Base-by-base conservation (phyloP, 805 yeast genomes). In the Saturnispora zaruensis region DNA sequence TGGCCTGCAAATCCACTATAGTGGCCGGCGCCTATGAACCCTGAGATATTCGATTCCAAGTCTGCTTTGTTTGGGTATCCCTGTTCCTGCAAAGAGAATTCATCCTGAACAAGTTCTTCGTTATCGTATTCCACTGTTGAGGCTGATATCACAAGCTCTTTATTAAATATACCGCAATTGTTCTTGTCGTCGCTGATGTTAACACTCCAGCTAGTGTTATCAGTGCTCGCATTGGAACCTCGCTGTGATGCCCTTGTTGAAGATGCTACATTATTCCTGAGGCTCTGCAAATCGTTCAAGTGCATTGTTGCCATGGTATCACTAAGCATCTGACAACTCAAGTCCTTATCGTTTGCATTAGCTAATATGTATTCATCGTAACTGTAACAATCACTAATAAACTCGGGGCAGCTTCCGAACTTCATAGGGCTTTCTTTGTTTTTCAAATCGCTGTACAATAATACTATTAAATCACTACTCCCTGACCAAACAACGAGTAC, bases 371-470 rank as follows among this genome's bases (percentile, higher is more conserved):
- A 38, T 13, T 45, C 40, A 24, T 21, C 28, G 16, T 41, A 26
- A 34, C 43, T 38, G 33, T 47, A 47, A 36, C 50, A 47, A 42
- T 47, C 50, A n/a, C 41, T 24, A 41, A 47, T 47, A 42, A 47
- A 47, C 30, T 47, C 50, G 13, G 50, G 50, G n/a, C 50, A 47
- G 25, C 50, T 47, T 7, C 50, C 50, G 11, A 47, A 47, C n/a
- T 20, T 41, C 50, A 47, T 47, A 14, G 9, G 13, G 3, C 9
- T 20, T 3, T 23, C 28, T 23, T 21, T 5, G 21, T 23, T 21
- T 13, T 7, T 13, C 23, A 3, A 23, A 21, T 14, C 4, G 18
- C 7, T 5, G 4, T 5, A 23, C 8, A 6, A 25, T 23, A 18
- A 5, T 21, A 21, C 7, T 23, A 16, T 6, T 21, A n/a, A 21